These are phyloP conservation scores for Lactarius tabidus DNA, from an alignment of 768 basidiomycete species.

Conservation along the genomic window DNA sequence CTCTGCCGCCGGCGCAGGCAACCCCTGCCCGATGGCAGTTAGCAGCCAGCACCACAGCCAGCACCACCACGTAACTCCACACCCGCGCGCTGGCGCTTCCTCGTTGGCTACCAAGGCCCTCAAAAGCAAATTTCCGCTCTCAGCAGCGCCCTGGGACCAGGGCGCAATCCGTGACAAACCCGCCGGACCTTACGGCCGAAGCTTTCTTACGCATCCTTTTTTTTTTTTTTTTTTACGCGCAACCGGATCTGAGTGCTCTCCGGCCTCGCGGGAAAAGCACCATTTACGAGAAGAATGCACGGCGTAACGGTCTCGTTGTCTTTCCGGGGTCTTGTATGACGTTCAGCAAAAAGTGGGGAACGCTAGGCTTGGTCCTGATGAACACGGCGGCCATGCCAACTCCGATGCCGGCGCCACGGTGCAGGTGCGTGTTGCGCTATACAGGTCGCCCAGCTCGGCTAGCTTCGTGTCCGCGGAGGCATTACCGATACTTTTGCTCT, in stretches of 20 bases:
- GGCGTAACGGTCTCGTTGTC: neutral
- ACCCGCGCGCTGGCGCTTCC: neutral
- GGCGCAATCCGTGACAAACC: neutral
- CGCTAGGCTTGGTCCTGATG: neutral
- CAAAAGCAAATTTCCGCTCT: neutral
- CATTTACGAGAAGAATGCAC: neutral
- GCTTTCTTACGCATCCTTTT: neutral
- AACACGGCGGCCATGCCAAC: neutral
- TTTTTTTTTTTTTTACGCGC: neutral
- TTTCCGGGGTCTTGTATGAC: neutral
- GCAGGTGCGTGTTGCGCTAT: neutral
- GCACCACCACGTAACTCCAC: neutral
- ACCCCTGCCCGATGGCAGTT: constrained; percentile 2
- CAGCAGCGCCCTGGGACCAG: neutral
- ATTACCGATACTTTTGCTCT: neutral
- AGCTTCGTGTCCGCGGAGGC: constrained; percentile 3
- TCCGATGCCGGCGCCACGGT: neutral
- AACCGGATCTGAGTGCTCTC: neutral
- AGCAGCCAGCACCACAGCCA: neutral
- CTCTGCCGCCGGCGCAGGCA: neutral
- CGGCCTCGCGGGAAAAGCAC: neutral
- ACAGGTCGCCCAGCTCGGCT: neutral
- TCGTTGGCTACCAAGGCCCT: neutral
- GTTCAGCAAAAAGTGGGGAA: neutral
- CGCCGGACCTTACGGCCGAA: constrained; percentile 6